Evolutionary conservation across 768 basidiomycete species (phyloP).

Genomic region (Pleurotus ostreatus): DNA sequence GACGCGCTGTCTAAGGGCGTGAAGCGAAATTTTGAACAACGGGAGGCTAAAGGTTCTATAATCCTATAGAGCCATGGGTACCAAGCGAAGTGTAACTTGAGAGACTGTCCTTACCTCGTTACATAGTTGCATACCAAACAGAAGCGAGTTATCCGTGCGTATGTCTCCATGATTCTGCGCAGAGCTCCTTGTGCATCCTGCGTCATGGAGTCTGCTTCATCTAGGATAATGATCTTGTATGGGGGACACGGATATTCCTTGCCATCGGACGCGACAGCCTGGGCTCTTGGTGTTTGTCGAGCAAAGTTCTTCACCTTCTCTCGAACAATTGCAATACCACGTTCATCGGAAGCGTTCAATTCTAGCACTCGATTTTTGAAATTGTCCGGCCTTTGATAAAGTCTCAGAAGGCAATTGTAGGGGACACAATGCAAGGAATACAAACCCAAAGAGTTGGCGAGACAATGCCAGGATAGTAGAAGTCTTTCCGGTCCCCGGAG

Average conservation of each 20-base stretch:
- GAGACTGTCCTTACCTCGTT: slow-evolving; percentile 61
- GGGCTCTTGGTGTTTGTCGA: slow-evolving; percentile 84
- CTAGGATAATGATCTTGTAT: slow-evolving; percentile 97
- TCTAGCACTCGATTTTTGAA: slow-evolving; percentile 92
- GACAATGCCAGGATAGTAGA: slow-evolving; percentile 95
- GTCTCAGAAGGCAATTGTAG: neutral
- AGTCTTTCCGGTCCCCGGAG: slow-evolving; percentile 98
- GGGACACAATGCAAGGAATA: neutral
- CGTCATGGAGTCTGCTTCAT: slow-evolving; percentile 99
- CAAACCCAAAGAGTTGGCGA: slow-evolving; percentile 94
- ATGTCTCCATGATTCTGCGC: slow-evolving; percentile 99
- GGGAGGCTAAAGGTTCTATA: slow-evolving; percentile 97
- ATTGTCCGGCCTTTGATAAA: slow-evolving; percentile 74
- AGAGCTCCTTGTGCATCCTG: slow-evolving; percentile 98
- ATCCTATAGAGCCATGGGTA: slow-evolving; percentile 51
- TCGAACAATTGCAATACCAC: slow-evolving; percentile 93
- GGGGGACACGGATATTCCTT: slow-evolving; percentile 94
- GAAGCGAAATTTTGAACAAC: slow-evolving; percentile 98
- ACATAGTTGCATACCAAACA: slow-evolving; percentile 99
- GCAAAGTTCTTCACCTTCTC: slow-evolving; percentile 99
- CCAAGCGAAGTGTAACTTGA: neutral
- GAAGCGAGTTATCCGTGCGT: slow-evolving; percentile 94
- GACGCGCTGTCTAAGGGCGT: slow-evolving; percentile 83
- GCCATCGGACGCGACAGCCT: slow-evolving; percentile 65
- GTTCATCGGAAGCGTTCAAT: slow-evolving; percentile 97